phyloP scores from a whole-genome alignment of 768 basidiomycete species.

The Lenzites betulinus region DNA sequence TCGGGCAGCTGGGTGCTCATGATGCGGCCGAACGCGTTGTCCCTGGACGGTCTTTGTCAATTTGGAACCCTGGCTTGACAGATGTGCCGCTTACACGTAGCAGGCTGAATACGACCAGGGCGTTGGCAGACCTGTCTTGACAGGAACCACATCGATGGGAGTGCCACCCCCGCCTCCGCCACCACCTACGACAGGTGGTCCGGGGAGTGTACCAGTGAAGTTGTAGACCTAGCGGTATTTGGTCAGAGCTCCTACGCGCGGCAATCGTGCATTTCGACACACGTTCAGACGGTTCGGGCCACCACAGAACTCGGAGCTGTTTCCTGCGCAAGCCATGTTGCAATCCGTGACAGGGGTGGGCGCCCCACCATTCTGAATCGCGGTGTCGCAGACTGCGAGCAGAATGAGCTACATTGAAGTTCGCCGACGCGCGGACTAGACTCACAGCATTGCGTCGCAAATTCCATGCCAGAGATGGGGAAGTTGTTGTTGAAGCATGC shows the following conservation, averaged over 20 bases:
- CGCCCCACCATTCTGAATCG: conserved; percentile 49
- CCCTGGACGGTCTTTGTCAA: conserved; percentile 31
- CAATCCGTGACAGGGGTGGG: conserved; percentile 55
- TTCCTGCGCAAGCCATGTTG: conserved; percentile 66
- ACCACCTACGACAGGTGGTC: conserved; percentile 27
- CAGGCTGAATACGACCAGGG: conserved; percentile 66
- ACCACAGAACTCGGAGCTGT: conserved; percentile 67
- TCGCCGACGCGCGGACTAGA: not conserved
- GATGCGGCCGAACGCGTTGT: conserved; percentile 68
- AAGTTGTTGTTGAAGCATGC: conserved; percentile 60
- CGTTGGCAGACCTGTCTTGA: conserved; percentile 52
- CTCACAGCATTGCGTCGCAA: conserved; percentile 36
- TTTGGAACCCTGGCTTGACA: not conserved
- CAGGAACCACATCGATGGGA: conserved; percentile 41
- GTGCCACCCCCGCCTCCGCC: conserved; percentile 20
- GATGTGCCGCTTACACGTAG: conserved; percentile 48
- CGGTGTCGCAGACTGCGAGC: conserved; percentile 50
- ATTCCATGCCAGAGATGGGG: conserved; percentile 43
- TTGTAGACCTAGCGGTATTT: conserved; percentile 47
- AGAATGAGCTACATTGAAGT: not conserved
- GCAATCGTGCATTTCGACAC: not conserved
- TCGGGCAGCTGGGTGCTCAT: conserved; percentile 46
- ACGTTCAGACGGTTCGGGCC: conserved; percentile 67
- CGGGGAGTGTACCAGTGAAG: conserved; percentile 60
- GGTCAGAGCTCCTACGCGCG: not conserved